Evolutionary conservation across 495 filamentous ascomycete species (phyloP).

Genomic region (Penicillium psychrofluorescens): DNA sequence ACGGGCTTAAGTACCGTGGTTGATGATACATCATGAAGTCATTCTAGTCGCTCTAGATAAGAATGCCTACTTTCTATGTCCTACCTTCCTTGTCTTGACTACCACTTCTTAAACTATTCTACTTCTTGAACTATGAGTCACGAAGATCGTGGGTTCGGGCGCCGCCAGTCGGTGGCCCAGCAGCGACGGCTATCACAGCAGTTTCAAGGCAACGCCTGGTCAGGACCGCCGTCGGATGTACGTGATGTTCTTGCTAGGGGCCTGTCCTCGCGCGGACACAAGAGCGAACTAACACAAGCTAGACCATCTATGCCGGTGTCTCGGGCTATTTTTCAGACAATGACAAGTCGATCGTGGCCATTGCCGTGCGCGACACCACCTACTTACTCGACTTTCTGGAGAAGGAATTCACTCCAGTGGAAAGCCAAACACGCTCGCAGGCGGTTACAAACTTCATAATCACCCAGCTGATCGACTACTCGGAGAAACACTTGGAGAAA

Average conservation of each 20-base stretch:
- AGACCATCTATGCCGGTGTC: constrained; percentile 61
- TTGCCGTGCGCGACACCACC: constrained; percentile 69
- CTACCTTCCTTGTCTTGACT: too few relatives aligned
- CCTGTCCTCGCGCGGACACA: too few relatives aligned
- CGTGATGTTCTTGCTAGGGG: neutral
- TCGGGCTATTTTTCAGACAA: constrained; percentile 45
- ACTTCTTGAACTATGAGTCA: constrained; percentile 2
- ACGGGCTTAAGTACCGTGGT: constrained; percentile 1
- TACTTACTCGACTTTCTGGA: constrained; percentile 74
- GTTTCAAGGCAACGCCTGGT: constrained; percentile 18
- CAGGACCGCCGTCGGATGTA: constrained; percentile 14
- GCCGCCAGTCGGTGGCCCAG: constrained; percentile 25
- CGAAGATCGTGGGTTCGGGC: constrained; percentile 14
- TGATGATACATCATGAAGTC: constrained; percentile 9
- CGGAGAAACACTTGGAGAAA: constrained; percentile 56
- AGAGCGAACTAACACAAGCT: constrained; percentile 1
- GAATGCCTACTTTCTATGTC: too few relatives aligned
- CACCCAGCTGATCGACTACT: constrained; percentile 45
- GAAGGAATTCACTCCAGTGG: constrained; percentile 30
- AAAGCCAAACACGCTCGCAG: constrained; percentile 22
- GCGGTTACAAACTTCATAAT: constrained; percentile 49
- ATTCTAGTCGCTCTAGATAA: neutral
- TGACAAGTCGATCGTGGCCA: constrained; percentile 46
- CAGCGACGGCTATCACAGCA: constrained; percentile 22
- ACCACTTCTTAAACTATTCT: too few relatives aligned